Evolutionary conservation across 768 basidiomycete species (phyloP).

Genomic region (Butyriboletus loyo): DNA sequence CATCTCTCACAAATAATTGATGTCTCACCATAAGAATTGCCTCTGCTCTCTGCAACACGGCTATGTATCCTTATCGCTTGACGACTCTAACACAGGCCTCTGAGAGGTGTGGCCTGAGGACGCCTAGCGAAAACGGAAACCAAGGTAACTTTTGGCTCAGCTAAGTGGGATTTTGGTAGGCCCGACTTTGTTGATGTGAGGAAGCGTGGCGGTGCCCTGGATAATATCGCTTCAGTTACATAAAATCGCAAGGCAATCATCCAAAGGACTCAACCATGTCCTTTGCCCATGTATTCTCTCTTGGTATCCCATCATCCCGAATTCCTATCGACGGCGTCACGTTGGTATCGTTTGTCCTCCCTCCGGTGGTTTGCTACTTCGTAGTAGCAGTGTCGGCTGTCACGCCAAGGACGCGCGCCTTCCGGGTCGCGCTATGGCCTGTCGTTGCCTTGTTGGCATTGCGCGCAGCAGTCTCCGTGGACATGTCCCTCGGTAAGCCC

Average conservation of each 20-base stretch:
- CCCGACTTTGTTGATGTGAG: no score
- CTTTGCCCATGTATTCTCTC: not conserved
- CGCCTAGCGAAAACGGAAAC: no score
- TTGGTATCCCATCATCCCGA: slow-evolving; percentile 5
- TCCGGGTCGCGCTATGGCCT: slow-evolving; percentile 48
- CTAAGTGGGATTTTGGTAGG: no score
- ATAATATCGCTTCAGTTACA: not conserved
- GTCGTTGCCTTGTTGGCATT: slow-evolving; percentile 42
- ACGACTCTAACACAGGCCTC: no score
- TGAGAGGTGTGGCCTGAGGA: no score
- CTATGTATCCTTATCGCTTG: no score
- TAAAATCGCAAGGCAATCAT: not conserved
- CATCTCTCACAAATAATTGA: no score
- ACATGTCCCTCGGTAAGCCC: slow-evolving; percentile 5
- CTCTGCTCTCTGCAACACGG: no score
- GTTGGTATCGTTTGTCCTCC: slow-evolving; percentile 39
- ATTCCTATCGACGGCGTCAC: slow-evolving; percentile 31
- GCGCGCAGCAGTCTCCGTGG: slow-evolving; percentile 30
- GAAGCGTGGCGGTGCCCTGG: not conserved
- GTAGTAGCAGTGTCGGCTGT: slow-evolving; percentile 47
- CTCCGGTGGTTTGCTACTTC: slow-evolving; percentile 45
- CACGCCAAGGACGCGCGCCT: slow-evolving; percentile 39
- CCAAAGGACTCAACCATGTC: not conserved
- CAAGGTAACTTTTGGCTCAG: no score
- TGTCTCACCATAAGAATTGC: no score